Evolutionary conservation across 176 grass and related monocot species (phyloP).

Genomic region (Juncus effusus): DNA sequence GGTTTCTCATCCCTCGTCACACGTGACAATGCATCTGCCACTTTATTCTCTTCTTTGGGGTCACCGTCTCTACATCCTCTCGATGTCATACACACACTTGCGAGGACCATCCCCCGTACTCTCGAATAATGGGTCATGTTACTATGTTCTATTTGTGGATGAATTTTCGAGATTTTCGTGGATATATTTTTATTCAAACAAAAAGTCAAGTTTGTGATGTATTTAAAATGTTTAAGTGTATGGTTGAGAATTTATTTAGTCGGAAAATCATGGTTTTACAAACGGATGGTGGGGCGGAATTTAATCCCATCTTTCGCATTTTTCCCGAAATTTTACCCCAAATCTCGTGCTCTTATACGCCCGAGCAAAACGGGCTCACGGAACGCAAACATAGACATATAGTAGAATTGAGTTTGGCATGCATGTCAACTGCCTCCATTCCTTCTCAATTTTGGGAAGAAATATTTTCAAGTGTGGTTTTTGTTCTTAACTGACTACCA

Average conservation of each 20-base stretch:
- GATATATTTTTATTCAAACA: background rate
- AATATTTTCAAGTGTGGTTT: background rate
- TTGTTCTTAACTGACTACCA: conserved; percentile 14
- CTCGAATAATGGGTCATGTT: background rate
- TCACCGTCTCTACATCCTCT: background rate
- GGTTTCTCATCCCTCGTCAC: too few species aligned
- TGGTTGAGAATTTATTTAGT: conserved; percentile 1
- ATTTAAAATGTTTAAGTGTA: background rate
- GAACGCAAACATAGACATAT: conserved; percentile 18
- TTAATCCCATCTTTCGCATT: background rate
- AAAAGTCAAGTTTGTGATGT: background rate
- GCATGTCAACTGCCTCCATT: background rate
- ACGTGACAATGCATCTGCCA: too few species aligned
- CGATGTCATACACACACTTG: background rate
- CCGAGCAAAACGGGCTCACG: background rate
- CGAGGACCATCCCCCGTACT: background rate
- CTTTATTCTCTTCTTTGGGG: background rate
- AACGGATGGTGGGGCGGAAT: background rate
- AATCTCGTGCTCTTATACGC: background rate
- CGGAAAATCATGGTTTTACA: too few species aligned
- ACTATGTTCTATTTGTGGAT: conserved; percentile 13
- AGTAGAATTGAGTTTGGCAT: background rate
- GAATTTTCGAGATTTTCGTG: background rate
- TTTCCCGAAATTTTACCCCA: background rate
- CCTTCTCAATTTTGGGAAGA: background rate